These are phyloP conservation scores for Parathielavia hyrcaniae DNA, from an alignment of 495 filamentous ascomycete genomes.

Conservation along the genomic window DNA sequence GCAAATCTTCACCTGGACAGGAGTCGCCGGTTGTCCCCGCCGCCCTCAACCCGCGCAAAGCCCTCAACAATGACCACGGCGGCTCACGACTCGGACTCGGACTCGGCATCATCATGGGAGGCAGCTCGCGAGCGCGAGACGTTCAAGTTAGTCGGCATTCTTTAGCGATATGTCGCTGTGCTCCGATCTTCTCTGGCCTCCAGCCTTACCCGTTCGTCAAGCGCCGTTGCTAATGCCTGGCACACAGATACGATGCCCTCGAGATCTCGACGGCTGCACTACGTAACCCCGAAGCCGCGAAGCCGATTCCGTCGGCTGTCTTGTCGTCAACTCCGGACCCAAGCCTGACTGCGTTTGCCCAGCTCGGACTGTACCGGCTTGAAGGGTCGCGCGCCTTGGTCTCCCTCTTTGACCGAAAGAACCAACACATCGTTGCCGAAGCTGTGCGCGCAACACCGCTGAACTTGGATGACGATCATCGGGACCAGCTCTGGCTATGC, in stretches of 20 bases:
- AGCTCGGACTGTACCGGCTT: slow-evolving; percentile 52
- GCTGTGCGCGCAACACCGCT: slow-evolving; percentile 50
- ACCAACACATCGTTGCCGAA: slow-evolving; percentile 59
- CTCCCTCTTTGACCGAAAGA: slow-evolving; percentile 54
- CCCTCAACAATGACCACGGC: neutral
- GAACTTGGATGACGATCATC: slow-evolving; percentile 24
- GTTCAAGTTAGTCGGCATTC: slow-evolving; percentile 25
- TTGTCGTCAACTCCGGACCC: slow-evolving; percentile 45
- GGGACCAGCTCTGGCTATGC: too few relatives aligned
- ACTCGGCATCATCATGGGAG: too few relatives aligned
- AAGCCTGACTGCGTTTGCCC: slow-evolving; percentile 58
- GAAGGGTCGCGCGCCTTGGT: slow-evolving; percentile 50
- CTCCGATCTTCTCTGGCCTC: too few relatives aligned
- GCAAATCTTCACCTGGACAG: too few relatives aligned
- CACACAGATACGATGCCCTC: slow-evolving; percentile 21
- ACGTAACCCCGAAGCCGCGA: neutral
- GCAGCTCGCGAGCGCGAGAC: slow-evolving; percentile 29
- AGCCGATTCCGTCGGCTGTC: slow-evolving; percentile 18
- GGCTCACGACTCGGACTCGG: too few relatives aligned
- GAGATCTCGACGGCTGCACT: slow-evolving; percentile 24
- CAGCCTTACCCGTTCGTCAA: too few relatives aligned
- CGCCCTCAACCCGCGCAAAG: neutral
- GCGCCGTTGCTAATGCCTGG: too few relatives aligned
- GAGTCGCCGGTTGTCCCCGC: too few relatives aligned
- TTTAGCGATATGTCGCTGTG: neutral